Percentiles rank a stretch among this genome's conserved stretches.
phyloP scores from a whole-genome alignment of 73 alveolate species.

The Paramecium biaurelia region DNA sequence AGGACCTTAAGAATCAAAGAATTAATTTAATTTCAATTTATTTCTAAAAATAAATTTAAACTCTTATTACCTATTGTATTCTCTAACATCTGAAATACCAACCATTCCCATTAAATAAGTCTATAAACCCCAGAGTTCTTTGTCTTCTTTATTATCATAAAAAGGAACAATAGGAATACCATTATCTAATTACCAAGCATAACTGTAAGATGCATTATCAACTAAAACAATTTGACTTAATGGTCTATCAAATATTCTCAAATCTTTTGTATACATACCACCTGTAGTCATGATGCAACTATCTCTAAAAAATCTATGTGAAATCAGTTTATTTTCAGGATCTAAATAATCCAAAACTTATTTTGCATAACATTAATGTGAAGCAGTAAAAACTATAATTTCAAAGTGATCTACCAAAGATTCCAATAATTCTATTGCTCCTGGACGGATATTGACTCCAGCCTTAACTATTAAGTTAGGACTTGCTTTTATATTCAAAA shows the following conservation, averaged over 20 bases:
- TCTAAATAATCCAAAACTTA: slow-evolving; percentile 70
- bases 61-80: neutral
- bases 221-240: slow-evolving; percentile 67
- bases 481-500: neutral
- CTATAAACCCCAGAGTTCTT: slow-evolving; percentile 54
- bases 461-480: slow-evolving; percentile 40
- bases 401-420: slow-evolving; percentile 68
- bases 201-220: slow-evolving; percentile 74
- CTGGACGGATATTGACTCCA: slow-evolving; percentile 73
- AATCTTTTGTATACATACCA: slow-evolving; percentile 71
- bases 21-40: neutral
- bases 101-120: slow-evolving; percentile 30
- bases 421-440: slow-evolving; percentile 65
- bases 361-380: slow-evolving; percentile 71
- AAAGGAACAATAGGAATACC: slow-evolving; percentile 77
- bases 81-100: slow-evolving; percentile 55
- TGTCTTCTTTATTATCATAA: slow-evolving; percentile 71
- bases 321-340: slow-evolving; percentile 64
- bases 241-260: slow-evolving; percentile 69
- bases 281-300: slow-evolving; percentile 63
- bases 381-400: slow-evolving; percentile 74
- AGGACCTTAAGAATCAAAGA: neutral
- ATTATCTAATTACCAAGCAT: slow-evolving; percentile 70
- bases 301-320: slow-evolving; percentile 74
- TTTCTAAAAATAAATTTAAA: neutral